Conservation (phyloP, 2,329 filamentous ascomycete genomes). For the Drechslerella dactyloides region DNA sequence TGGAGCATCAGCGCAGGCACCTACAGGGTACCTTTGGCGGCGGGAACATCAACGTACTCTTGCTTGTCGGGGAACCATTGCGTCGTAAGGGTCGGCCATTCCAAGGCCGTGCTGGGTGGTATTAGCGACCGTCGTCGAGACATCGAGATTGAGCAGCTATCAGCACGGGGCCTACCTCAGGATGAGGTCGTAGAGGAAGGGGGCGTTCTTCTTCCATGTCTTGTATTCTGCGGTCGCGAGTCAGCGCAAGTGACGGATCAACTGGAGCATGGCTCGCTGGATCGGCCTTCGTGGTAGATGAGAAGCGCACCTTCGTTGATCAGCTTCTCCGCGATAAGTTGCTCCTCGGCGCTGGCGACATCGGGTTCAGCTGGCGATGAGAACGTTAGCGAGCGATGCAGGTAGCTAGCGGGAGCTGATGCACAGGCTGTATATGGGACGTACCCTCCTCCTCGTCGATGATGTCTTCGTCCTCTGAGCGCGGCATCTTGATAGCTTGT, state of each 20-base stretch:
- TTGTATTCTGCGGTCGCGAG: conserved; percentile 78
- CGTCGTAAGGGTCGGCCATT: conserved; percentile 95
- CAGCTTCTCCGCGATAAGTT: conserved; percentile 65
- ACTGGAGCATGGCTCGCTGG: too few relatives aligned
- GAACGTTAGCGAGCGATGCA: conserved; percentile 14
- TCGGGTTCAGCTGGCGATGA: conserved; percentile 25
- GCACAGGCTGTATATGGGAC: background rate
- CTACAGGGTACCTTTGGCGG: conserved; percentile 13
- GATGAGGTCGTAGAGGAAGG: conserved; percentile 98
- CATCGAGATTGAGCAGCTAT: background rate
- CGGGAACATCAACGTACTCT: conserved; percentile 63
- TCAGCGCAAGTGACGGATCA: background rate
- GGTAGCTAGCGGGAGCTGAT: conserved; percentile 20
- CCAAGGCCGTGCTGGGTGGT: conserved; percentile 75
- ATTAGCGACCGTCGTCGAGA: conserved; percentile 17
- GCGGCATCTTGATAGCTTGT: conserved; percentile 29
- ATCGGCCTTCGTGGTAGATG: too few relatives aligned
- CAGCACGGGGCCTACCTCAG: conserved; percentile 66
- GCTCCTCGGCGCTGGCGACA: conserved; percentile 61
- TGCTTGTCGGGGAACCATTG: conserved; percentile 98
- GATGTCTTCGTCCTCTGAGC: conserved; percentile 43
- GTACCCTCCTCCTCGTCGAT: conserved; percentile 43
- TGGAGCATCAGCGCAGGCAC: conserved; percentile 17
- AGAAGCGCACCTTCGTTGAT: conserved; percentile 79
- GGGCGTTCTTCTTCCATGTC: conserved; percentile 99